Evolutionary conservation across 106 monocot species (phyloP).

Genomic region (Cymbidium sinense): DNA sequence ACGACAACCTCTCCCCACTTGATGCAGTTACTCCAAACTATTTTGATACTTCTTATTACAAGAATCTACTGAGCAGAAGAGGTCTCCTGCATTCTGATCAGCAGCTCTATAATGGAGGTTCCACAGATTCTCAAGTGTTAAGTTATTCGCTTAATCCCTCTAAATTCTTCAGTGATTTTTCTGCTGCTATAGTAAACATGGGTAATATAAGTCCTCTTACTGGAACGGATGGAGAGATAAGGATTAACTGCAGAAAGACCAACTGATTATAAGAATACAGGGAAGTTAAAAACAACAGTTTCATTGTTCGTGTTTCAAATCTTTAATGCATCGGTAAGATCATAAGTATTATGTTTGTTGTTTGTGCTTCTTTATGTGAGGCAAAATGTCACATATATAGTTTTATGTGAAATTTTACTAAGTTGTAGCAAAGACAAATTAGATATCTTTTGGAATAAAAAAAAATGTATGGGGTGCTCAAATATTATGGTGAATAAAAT

Average conservation of each 20-base stretch:
- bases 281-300: too few species aligned
- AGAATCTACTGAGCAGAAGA: slow-evolving; percentile 31
- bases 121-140: slow-evolving; percentile 26
- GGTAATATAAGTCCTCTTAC: slow-evolving; percentile 50
- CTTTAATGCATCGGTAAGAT: too few species aligned
- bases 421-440: too few species aligned
- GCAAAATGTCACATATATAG: too few species aligned
- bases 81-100: slow-evolving; percentile 67
- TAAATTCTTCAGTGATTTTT: slow-evolving; percentile 45
- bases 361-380: too few species aligned
- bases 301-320: too few species aligned
- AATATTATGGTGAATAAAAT: too few species aligned
- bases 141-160: slow-evolving; percentile 23
- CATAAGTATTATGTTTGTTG: too few species aligned
- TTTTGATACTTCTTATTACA: slow-evolving; percentile 42
- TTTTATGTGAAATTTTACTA: too few species aligned
- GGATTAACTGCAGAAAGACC: slow-evolving; percentile 49
- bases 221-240: slow-evolving; percentile 47
- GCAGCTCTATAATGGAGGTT: slow-evolving; percentile 44
- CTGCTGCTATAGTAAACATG: slow-evolving; percentile 49
- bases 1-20: slow-evolving; percentile 45
- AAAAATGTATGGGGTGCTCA: too few species aligned
- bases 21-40: slow-evolving; percentile 17
- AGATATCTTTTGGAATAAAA: too few species aligned
- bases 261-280: slow-evolving; percentile 19